A percentile compares a stretch with the other conserved stretches of the same genome.
Conservation (phyloP, 768 basidiomycete species). For the Mycena belliarum region DNA sequence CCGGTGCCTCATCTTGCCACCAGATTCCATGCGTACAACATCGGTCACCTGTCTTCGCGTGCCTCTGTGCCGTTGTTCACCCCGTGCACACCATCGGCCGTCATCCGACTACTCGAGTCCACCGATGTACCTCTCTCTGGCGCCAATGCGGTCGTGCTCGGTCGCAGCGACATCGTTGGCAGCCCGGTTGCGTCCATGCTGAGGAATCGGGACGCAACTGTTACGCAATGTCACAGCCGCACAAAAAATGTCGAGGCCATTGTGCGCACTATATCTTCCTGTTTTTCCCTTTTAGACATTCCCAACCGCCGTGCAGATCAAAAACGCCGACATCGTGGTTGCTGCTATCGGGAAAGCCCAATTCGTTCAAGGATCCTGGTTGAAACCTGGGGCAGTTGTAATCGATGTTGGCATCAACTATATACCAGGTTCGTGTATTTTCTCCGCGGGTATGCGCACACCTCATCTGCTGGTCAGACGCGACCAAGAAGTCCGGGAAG, state of each 20-base stretch:
- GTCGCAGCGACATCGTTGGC: slow-evolving; percentile 97
- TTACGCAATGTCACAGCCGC: slow-evolving; percentile 95
- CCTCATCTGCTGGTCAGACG: slow-evolving; percentile 47
- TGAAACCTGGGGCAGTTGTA: slow-evolving; percentile 93
- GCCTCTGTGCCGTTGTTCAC: slow-evolving; percentile 87
- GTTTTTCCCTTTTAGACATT: neutral
- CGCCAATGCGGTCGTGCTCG: slow-evolving; percentile 86
- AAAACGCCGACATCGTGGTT: slow-evolving; percentile 88
- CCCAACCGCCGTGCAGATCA: slow-evolving; percentile 74
- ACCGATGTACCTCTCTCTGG: slow-evolving; percentile 80
- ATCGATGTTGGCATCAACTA: slow-evolving; percentile 99
- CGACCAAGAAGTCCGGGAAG: slow-evolving; percentile 91
- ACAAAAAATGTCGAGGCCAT: slow-evolving; percentile 81
- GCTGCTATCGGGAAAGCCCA: slow-evolving; percentile 94
- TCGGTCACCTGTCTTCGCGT: slow-evolving; percentile 90
- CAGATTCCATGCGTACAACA: slow-evolving; percentile 98
- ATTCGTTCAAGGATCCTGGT: slow-evolving; percentile 90
- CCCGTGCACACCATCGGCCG: slow-evolving; percentile 94
- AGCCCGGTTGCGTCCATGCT: slow-evolving; percentile 92
- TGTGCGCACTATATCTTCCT: slow-evolving; percentile 44
- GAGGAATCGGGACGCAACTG: slow-evolving; percentile 88
- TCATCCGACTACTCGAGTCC: slow-evolving; percentile 86
- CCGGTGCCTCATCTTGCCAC: neutral
- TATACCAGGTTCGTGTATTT: slow-evolving; percentile 63
- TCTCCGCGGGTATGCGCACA: neutral